Conservation (phyloP, 2,329 filamentous ascomycete species). For the Penicillium sp. region DNA sequence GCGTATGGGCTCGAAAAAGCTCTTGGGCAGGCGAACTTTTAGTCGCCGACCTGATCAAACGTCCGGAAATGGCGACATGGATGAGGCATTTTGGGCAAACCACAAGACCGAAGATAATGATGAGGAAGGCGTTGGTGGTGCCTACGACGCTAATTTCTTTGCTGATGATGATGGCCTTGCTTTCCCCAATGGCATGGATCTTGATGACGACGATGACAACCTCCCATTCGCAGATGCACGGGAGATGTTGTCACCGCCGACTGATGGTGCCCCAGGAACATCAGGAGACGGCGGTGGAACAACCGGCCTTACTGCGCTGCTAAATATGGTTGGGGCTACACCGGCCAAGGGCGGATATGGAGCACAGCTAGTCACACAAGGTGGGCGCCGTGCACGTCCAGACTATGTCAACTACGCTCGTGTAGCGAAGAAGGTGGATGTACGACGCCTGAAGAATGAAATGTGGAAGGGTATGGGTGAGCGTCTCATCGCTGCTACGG, state of each 20-base stretch:
- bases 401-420: constrained; percentile 66
- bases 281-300: constrained; percentile 35
- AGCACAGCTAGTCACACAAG: constrained; percentile 61
- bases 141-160: constrained; percentile 98
- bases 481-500: constrained; percentile 36
- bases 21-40: constrained; percentile 47
- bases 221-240: constrained; percentile 50
- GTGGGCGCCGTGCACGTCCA: constrained; percentile 55
- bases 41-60: constrained; percentile 49
- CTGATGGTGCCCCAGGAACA: constrained; percentile 33
- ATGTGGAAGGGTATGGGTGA: constrained; percentile 63
- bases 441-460: constrained; percentile 62
- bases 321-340: constrained; percentile 41
- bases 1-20: constrained; percentile 67
- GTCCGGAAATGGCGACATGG: constrained; percentile 71
- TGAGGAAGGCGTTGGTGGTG: constrained; percentile 64
- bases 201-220: constrained; percentile 50
- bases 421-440: constrained; percentile 66
- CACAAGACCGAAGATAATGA: constrained; percentile 55
- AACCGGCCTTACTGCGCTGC: constrained; percentile 39
- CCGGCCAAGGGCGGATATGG: constrained; percentile 56
- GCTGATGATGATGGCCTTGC: constrained; percentile 62
- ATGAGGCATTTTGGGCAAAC: constrained; percentile 92
- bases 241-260: constrained; percentile 47
- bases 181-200: constrained; percentile 46